Base-by-base conservation (phyloP, 225 moss, liverwort and hornwort species). In the Polytrichum commune region DNA sequence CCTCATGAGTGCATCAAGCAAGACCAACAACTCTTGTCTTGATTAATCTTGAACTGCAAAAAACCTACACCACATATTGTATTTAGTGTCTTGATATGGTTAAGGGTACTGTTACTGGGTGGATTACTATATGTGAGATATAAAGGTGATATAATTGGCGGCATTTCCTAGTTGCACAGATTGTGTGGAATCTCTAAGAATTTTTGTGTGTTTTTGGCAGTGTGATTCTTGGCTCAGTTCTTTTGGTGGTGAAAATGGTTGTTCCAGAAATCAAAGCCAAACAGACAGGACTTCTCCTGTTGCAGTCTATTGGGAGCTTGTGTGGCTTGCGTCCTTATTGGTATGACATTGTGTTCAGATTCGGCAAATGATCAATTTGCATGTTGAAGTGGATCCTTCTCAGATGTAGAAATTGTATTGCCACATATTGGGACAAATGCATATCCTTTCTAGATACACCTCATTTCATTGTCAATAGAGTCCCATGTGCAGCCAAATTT, bases 181-280 rank as follows among this genome's bases (percentile, higher is more conserved):
- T 60, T 54, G 26, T 53, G 2, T 66, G 23, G 29, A 30, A 27
- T 33, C 22, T 4, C 23, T 61, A 61, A 7, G 19, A 5, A 7
- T 23, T 16, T 22, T 55, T 10, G 8, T 27, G 64, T 62, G 69
- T 32, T 23, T 60, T 62, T 60, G 27, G 63, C 75, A 83, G 83
- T 53, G 71, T 83, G 7, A 19, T 55, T 69, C 19, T 66, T 19
- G 83, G 79, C 27, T 57, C 75, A 56, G 26, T 66, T 19, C 72
- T 79, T 33, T 55, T 83, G 57, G 69, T 68, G 63, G 55, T 57
- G 69, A 79, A 76, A 65, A 72, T 79, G 60, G 35, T 57, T n/a
- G 72, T 78, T 22, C 83, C 83, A 73, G 76, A 83, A 66, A 76
- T 83, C 69, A 79, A 79, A 72, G 79, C 83, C 26, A 83, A 83